Conservation (phyloP, 768 basidiomycete species). For the Boletus speciosus region DNA sequence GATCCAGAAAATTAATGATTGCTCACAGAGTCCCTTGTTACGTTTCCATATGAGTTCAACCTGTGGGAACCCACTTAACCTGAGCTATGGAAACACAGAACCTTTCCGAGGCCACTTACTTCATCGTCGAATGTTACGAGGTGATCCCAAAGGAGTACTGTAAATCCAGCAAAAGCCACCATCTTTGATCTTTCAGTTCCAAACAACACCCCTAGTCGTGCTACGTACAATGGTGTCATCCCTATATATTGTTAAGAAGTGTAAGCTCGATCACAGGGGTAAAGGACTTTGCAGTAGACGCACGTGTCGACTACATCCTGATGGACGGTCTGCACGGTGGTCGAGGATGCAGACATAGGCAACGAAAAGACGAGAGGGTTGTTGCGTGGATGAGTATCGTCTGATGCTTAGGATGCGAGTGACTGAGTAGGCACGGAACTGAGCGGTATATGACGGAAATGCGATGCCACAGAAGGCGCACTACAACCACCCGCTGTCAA, state of each 20-base stretch:
- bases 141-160: slow-evolving; percentile 49
- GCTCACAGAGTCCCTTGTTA: slow-evolving; percentile 34
- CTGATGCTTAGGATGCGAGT: neutral
- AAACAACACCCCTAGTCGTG: neutral
- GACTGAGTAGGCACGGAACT: neutral
- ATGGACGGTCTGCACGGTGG: neutral
- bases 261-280: neutral
- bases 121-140: slow-evolving; percentile 37
- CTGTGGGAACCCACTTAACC: slow-evolving; percentile 12
- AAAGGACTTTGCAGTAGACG: neutral
- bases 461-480: neutral
- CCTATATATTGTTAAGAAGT: neutral
- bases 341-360: slow-evolving; percentile 1
- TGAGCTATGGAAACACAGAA: neutral
- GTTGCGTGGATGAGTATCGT: neutral
- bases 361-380: neutral
- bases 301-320: neutral
- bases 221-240: slow-evolving; percentile 8
- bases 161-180: slow-evolving; percentile 50
- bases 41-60: slow-evolving; percentile 38
- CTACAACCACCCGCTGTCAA: neutral
- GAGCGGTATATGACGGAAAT: neutral
- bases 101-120: slow-evolving; percentile 18
- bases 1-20: neutral
- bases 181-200: slow-evolving; percentile 34